phyloP scores from a whole-genome alignment of 331 rosid genomes.

The Acacia pycnantha region DNA sequence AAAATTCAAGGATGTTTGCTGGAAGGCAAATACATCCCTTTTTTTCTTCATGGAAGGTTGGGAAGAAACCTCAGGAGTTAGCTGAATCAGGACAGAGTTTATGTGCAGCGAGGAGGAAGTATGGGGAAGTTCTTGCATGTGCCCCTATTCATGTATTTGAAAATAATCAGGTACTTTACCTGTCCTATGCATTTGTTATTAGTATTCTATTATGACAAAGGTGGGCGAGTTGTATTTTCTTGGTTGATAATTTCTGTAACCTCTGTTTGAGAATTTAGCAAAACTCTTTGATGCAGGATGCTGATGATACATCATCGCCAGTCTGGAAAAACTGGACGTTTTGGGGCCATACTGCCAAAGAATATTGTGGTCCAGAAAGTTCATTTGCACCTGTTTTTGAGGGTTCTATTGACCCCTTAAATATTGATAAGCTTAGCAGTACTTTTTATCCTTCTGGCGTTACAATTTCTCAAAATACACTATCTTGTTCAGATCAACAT shows the following conservation, averaged over 20 bases:
- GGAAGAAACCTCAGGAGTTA: slow-evolving; percentile 49
- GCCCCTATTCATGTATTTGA: slow-evolving; percentile 85
- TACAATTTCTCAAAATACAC: slow-evolving; percentile 32
- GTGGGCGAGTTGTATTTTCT: not conserved
- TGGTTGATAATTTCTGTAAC: not conserved
- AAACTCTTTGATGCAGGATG: slow-evolving; percentile 62
- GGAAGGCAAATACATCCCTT: slow-evolving; percentile 80
- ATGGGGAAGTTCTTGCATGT: slow-evolving; percentile 32
- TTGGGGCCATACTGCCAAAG: slow-evolving; percentile 35
- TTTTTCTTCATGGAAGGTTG: slow-evolving; percentile 57
- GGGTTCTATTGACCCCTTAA: slow-evolving; percentile 61
- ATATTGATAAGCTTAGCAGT: slow-evolving; percentile 47
- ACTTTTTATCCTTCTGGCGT: slow-evolving; percentile 28
- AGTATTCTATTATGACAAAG: not conserved
- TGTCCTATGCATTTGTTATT: not conserved
- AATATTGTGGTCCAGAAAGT: slow-evolving; percentile 30
- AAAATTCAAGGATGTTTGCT: slow-evolving; percentile 71
- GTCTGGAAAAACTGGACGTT: slow-evolving; percentile 81
- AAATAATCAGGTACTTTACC: slow-evolving; percentile 47
- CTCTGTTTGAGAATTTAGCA: slow-evolving; percentile 9
- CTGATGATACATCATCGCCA: slow-evolving; percentile 41
- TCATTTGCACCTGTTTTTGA: slow-evolving; percentile 39
- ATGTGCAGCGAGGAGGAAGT: slow-evolving; percentile 30
- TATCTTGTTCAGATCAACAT: slow-evolving; percentile 39
- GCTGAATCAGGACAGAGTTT: slow-evolving; percentile 36